These are phyloP conservation scores for Panus rudis DNA, from an alignment of 768 basidiomycete genomes.

Conservation along the genomic window DNA sequence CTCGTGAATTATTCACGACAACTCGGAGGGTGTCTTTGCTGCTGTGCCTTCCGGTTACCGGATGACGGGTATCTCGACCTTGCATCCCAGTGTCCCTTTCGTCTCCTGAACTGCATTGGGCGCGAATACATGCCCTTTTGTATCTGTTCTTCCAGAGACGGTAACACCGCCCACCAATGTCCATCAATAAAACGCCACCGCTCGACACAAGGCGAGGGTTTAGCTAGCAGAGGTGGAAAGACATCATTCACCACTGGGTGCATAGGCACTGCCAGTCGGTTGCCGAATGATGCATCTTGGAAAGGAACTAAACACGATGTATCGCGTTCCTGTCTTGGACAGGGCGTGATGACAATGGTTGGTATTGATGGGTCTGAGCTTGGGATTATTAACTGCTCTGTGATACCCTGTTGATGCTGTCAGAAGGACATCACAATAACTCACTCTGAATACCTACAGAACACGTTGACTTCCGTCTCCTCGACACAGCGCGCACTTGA, in stretches of 20 bases:
- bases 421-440: no score
- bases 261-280: conserved; percentile 42
- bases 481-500: no score
- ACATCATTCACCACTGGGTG: conserved; percentile 39
- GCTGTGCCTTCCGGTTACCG: no score
- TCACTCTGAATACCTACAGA: no score
- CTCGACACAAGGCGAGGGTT: conserved; percentile 24
- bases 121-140: conserved; percentile 37
- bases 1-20: no score
- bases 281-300: conserved; percentile 49
- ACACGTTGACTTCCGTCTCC: no score
- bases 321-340: conserved; percentile 32
- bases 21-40: no score
- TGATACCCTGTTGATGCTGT: no score
- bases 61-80: conserved; percentile 2
- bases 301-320: conserved; percentile 41
- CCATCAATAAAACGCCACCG: conserved; percentile 45
- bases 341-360: conserved; percentile 45
- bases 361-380: conserved; percentile 33
- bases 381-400: conserved; percentile 15
- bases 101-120: conserved; percentile 13
- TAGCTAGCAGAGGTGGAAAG: conserved; percentile 37
- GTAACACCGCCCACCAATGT: conserved; percentile 47
- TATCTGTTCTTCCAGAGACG: conserved; percentile 40
- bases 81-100: conserved; percentile 2